These are phyloP conservation scores for Metarhizium sp. DNA, from an alignment of 2,329 filamentous ascomycete species.

Conservation along the genomic window DNA sequence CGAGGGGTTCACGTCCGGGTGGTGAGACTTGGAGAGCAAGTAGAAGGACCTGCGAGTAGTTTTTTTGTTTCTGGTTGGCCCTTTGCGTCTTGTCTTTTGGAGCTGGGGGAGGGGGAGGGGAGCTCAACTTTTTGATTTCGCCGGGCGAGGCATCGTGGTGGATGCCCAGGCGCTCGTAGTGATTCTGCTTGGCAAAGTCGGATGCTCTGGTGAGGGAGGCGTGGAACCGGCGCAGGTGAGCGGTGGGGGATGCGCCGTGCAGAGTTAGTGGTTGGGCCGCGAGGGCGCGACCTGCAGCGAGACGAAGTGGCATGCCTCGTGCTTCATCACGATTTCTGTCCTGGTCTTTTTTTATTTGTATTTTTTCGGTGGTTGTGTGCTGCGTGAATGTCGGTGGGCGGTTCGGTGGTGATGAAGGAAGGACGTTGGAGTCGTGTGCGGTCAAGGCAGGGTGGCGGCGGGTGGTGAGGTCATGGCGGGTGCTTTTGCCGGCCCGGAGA, in stretches of 20 bases:
- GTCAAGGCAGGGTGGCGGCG: too few relatives aligned
- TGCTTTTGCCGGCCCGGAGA: too few relatives aligned
- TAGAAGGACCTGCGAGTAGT: constrained; percentile 56
- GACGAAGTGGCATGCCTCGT: constrained; percentile 45
- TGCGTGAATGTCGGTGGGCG: background rate
- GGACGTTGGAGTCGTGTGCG: too few relatives aligned
- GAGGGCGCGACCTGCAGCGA: constrained; percentile 10
- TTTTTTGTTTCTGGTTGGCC: too few relatives aligned
- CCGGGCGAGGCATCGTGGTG: constrained; percentile 55
- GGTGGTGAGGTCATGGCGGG: too few relatives aligned
- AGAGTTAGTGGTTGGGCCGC: background rate
- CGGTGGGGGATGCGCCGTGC: too few relatives aligned
- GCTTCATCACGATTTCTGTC: constrained; percentile 34
- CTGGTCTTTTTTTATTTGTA: background rate
- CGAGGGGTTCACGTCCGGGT: constrained; percentile 80
- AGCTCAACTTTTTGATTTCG: constrained; percentile 72
- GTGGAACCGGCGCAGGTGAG: constrained; percentile 14
- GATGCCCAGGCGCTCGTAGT: constrained; percentile 80
- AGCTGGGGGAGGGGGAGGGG: background rate
- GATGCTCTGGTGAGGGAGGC: constrained; percentile 12
- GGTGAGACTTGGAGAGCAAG: constrained; percentile 78
- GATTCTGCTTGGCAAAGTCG: constrained; percentile 36
- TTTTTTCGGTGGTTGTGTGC: constrained; percentile 19
- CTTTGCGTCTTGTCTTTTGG: too few relatives aligned
- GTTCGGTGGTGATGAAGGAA: too few relatives aligned